A percentile compares a stretch with the other conserved stretches of the same genome.
Conservation (phyloP, 345 rosid genomes). For the Linum usitatissimum region DNA sequence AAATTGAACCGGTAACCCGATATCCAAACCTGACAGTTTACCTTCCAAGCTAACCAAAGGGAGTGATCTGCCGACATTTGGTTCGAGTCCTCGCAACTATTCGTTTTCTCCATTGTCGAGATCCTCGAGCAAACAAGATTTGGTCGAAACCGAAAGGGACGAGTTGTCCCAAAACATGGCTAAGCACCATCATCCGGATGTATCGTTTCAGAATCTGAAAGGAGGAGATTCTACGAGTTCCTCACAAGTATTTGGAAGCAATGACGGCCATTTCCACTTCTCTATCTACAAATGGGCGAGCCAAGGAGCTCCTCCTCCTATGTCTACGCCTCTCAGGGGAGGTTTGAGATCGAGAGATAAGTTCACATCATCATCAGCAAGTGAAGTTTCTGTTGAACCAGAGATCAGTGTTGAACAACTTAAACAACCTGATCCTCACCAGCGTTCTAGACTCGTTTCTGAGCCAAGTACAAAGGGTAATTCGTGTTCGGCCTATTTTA, state of each 20-base stretch:
- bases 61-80: slow-evolving; percentile 48
- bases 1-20: too few relatives aligned
- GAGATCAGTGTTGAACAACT: slow-evolving; percentile 14
- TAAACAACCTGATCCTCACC: slow-evolving; percentile 21
- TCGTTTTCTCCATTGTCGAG: slow-evolving; percentile 37
- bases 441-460: slow-evolving; percentile 11
- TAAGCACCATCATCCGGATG: slow-evolving; percentile 17
- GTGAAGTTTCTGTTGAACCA: slow-evolving; percentile 5
- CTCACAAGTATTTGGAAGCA: slow-evolving; percentile 13
- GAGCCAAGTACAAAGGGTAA: slow-evolving; percentile 20
- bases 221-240: slow-evolving; percentile 13
- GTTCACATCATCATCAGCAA: slow-evolving; percentile 9
- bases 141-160: slow-evolving; percentile 19
- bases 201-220: slow-evolving; percentile 2
- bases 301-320: slow-evolving; percentile 61
- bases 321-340: slow-evolving; percentile 31
- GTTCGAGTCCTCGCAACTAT: slow-evolving; percentile 24
- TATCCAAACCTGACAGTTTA: slow-evolving; percentile 36
- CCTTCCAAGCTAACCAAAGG: slow-evolving; percentile 41
- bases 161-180: slow-evolving; percentile 12
- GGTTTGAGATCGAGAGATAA: slow-evolving; percentile 33
- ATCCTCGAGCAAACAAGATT: slow-evolving; percentile 29
- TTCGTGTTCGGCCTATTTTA: not conserved
- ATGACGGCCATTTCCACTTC: slow-evolving; percentile 50
- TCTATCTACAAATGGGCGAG: slow-evolving; percentile 92